Base-by-base conservation (phyloP, 176 grass and related monocot species). In the Avena atlantica region DNA sequence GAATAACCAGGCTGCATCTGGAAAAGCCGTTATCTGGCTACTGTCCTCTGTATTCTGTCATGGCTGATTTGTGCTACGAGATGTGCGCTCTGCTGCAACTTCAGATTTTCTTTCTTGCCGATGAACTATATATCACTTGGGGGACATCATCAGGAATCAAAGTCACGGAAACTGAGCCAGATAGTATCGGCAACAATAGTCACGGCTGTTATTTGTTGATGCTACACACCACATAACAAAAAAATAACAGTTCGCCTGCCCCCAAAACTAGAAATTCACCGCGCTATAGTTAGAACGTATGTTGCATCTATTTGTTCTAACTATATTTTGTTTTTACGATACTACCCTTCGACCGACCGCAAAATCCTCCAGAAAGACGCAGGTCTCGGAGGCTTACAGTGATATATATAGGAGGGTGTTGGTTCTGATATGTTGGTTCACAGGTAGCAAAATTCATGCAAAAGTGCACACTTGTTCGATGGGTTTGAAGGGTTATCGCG, bases 401-500 rank as follows among this genome's bases (percentile, higher is more conserved):
- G 66, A 17, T 69, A 69, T 37, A 69, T 17, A 68, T 34, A 34
- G 3, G 64, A 67, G 6, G 44, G 6, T 76, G 15, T 29, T 29
- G 12, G 23, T 52, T 76, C 48, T 76, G 48, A 10, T 50, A 27
- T 12, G 47, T 31, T 51, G 8, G 67, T 19, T 76, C 12, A 52
- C 47, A 69, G 37, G 29, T 16, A 17, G 14, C 4, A 55, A 69
- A 37, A 37, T 69, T 37, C 31, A 37, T 20, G 66, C 66, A 70
- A 70, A 70, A 70, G 66, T 40, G 34, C 66, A 70, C 34, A 40
- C 31, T 70, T 70, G 31, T 70, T 70, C 66, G 66, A 37, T 40
- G 15, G 2, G 7, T 70, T 70, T 20, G 0, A 1, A 73, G 36
- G 47, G 16, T 36, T 20, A 87, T 25, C 4, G 11, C 5, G 12